Evolutionary conservation across 176 grass and related monocot genomes (phyloP).

Genomic region (Rhynchospora breviuscula): DNA sequence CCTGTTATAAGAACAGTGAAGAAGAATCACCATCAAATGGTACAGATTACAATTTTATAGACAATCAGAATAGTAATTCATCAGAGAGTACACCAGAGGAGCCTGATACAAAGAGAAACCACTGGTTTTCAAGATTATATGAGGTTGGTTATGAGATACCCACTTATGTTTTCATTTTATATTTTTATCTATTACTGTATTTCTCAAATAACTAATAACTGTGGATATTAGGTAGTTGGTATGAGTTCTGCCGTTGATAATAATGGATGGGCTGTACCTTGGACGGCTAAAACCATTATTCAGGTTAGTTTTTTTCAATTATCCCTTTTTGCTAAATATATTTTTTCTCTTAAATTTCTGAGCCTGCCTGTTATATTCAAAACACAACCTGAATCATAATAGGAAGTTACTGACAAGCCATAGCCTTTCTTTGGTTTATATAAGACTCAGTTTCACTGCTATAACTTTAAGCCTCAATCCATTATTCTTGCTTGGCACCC

Average conservation of each 20-base stretch:
- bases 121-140: constrained; percentile 32
- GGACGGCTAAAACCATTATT: constrained; percentile 73
- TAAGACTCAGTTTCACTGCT: neutral
- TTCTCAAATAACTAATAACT: constrained; percentile 1
- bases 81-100: constrained; percentile 10
- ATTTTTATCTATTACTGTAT: constrained; percentile 5
- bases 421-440: neutral
- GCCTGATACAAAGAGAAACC: constrained; percentile 1
- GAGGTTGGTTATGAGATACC: constrained; percentile 26
- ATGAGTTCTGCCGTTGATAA: constrained; percentile 37
- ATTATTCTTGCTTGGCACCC: neutral
- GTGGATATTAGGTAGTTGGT: constrained; percentile 24
- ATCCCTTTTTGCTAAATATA: neutral
- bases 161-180: neutral
- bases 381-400: neutral
- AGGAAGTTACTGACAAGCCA: neutral
- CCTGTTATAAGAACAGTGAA: constrained; percentile 52
- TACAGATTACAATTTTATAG: constrained; percentile 10
- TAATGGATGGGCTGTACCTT: constrained; percentile 56
- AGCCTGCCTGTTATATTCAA: neutral
- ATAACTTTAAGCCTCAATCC: neutral
- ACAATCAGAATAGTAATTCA: neutral
- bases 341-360: neutral
- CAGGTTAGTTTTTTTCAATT: constrained; percentile 46
- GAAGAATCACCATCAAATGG: constrained; percentile 35